phyloP scores from a whole-genome alignment of 1,284 basidiomycete genomes.

The Grifola frondosa region DNA sequence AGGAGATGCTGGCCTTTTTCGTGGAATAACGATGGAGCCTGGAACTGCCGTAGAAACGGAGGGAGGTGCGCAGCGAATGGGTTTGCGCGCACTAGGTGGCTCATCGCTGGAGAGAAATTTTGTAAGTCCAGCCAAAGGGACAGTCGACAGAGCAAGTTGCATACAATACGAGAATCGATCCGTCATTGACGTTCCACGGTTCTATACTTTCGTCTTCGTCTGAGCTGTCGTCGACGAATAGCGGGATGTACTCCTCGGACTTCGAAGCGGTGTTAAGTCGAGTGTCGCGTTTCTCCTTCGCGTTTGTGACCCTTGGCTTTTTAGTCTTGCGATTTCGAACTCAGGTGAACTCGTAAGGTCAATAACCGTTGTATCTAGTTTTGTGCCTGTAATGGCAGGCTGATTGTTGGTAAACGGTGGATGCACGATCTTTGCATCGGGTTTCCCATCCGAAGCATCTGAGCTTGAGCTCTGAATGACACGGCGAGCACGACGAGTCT shows the following conservation, averaged over 20 bases:
- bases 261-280: not conserved
- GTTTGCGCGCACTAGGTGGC: slow-evolving; percentile 46
- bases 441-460: not conserved
- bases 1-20: too few species aligned
- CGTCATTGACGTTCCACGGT: slow-evolving; percentile 29
- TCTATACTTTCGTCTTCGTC: slow-evolving; percentile 12
- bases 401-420: not conserved
- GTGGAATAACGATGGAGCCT: not conserved
- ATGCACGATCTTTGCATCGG: not conserved
- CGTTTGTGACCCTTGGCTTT: too few species aligned
- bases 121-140: not conserved
- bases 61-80: slow-evolving; percentile 28
- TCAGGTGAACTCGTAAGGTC: too few species aligned
- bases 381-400: not conserved
- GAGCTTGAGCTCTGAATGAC: slow-evolving; percentile 5
- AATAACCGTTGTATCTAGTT: too few species aligned
- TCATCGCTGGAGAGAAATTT: slow-evolving; percentile 41
- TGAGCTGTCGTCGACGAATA: slow-evolving; percentile 30
- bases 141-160: slow-evolving; percentile 19
- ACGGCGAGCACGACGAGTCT: slow-evolving; percentile 3
- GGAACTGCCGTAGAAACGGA: not conserved
- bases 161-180: slow-evolving; percentile 48
- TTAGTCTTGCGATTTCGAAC: too few species aligned
- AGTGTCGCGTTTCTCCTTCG: not conserved
- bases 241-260: slow-evolving; percentile 10